A percentile compares a stretch with the other conserved stretches of the same genome.
Conservation (phyloP, 805 yeast genomes). For the Ogataea chonburiensis region DNA sequence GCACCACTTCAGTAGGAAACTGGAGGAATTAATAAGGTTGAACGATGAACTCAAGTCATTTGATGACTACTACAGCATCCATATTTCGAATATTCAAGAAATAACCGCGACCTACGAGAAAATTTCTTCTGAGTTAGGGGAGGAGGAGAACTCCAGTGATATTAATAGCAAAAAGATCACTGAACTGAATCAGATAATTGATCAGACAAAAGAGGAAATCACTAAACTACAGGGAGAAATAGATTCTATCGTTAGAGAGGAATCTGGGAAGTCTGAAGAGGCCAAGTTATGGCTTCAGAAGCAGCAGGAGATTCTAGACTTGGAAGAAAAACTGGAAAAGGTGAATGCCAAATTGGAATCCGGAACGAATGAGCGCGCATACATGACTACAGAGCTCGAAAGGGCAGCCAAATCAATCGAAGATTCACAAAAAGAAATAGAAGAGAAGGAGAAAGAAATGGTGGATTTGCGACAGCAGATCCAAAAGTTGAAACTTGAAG, state of each 20-base stretch:
- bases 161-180: conserved; percentile 26
- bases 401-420: conserved; percentile 50
- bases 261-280: conserved; percentile 23
- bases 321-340: conserved; percentile 45
- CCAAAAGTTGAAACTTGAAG: conserved; percentile 7
- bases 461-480: conserved; percentile 5
- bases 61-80: conserved; percentile 38
- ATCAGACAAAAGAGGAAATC: conserved; percentile 19
- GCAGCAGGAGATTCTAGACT: conserved; percentile 43
- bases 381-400: conserved; percentile 57
- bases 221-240: conserved; percentile 30
- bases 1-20: conserved; percentile 50
- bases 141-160: conserved; percentile 34
- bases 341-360: conserved; percentile 45
- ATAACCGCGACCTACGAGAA: conserved; percentile 44
- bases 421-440: conserved; percentile 41
- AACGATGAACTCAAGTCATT: conserved; percentile 47
- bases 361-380: conserved; percentile 56
- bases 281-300: conserved; percentile 32
- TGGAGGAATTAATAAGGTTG: conserved; percentile 43
- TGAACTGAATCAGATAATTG: conserved; percentile 20
- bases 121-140: conserved; percentile 47
- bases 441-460: conserved; percentile 13
- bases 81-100: conserved; percentile 44
- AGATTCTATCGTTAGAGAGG: conserved; percentile 12